Conservation (phyloP, 2,329 filamentous ascomycete genomes). For the Scedosporium dehoogii region DNA sequence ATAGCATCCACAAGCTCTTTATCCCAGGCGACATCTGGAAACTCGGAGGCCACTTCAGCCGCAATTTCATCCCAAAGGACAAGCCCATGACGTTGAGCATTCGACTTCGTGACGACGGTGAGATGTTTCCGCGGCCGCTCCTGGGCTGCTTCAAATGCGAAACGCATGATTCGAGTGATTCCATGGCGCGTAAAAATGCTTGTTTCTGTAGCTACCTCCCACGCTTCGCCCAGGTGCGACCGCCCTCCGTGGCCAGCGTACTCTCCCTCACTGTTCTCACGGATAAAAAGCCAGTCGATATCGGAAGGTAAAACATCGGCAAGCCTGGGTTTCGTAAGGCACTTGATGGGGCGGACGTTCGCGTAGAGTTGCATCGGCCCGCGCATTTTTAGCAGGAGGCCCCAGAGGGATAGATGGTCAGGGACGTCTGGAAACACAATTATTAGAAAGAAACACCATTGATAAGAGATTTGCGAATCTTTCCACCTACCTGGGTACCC, state of each 20-base stretch:
- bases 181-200: slow-evolving; percentile 52
- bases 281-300: slow-evolving; percentile 56
- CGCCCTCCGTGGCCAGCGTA: slow-evolving; percentile 54
- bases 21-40: slow-evolving; percentile 47
- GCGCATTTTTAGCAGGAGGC: slow-evolving; percentile 52
- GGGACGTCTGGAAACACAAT: slow-evolving; percentile 37
- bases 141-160: slow-evolving; percentile 48
- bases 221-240: slow-evolving; percentile 44
- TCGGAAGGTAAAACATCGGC: slow-evolving; percentile 39
- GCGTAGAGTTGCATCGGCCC: slow-evolving; percentile 56
- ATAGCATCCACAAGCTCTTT: slow-evolving; percentile 54
- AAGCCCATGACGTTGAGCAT: slow-evolving; percentile 57
- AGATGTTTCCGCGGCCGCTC: slow-evolving; percentile 45
- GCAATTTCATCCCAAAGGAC: slow-evolving; percentile 58
- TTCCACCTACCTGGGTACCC: slow-evolving; percentile 15
- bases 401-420: slow-evolving; percentile 58
- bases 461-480: slow-evolving; percentile 9
- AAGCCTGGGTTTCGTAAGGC: slow-evolving; percentile 15
- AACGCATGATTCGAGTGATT: slow-evolving; percentile 51
- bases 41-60: slow-evolving; percentile 42
- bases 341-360: slow-evolving; percentile 52
- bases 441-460: neutral
- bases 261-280: slow-evolving; percentile 58
- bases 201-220: slow-evolving; percentile 52
- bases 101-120: slow-evolving; percentile 56